Base-by-base conservation (phyloP, 306 rosid genomes). In the Vachellia pachyceras region DNA sequence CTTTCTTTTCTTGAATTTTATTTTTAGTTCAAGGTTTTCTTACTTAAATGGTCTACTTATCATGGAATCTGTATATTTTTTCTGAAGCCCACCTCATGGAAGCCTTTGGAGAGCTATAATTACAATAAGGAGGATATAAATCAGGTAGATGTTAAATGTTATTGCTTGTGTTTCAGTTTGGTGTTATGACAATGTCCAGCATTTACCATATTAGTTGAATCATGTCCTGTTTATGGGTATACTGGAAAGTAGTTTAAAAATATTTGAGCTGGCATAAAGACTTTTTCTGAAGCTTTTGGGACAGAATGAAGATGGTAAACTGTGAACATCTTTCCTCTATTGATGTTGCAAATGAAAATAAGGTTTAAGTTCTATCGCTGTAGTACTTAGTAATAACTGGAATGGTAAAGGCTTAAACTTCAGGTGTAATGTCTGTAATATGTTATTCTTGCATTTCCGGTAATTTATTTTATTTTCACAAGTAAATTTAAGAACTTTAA, bases 71-170 rank as follows among this genome's bases (percentile, higher is more conserved):
- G 72, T 78, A 54, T 79, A 20, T 74, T n/a, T 84, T 52, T 84
- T 83, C 75, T 75, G 87, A 75, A 95, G 98, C 90, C 91, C 44
- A 0, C 83, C 69, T 73, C 92, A 46, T 90, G 89, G 88, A 88
- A 89, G 88, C 92, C 87, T 14, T 57, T 91, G 87, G 94, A 90
- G 87, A 89, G 60, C 77, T 95, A 84, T 81, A 86, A 79, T 73
- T 92, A 91, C 69, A 95, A 95, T 82, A 89, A 91, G 77, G 98
- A 95, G 79, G 98, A 92, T 92, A 92, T 95, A 90, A 95, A 92
- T 89, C 95, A 92, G 98, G 97, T 91, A 83, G 76, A 64, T 39
- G 41, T 77, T 58, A 49, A 49, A 50, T 39, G 58, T 74, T 58
- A 49, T 69, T 65, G 41, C 14, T 67, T 54, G 82, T 77, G 47